A percentile compares a stretch with the other conserved stretches of the same genome.
phyloP scores from a whole-genome alignment of 257 asterid species.

The Solanum sejunctum region DNA sequence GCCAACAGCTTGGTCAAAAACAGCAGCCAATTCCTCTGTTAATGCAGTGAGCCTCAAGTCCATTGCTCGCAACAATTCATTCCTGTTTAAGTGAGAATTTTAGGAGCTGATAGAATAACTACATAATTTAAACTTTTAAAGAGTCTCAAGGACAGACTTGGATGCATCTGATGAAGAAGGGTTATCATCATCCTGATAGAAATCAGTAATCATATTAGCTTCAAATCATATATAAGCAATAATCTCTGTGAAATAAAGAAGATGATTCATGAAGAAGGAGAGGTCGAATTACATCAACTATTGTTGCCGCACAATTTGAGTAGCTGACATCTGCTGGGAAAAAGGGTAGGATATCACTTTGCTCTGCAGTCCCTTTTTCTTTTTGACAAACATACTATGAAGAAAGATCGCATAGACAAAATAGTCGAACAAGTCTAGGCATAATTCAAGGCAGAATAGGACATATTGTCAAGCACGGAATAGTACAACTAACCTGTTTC shows the following conservation, averaged over 20 bases:
- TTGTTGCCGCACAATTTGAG: neutral
- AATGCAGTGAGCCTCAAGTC: conserved; percentile 68
- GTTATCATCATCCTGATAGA: conserved; percentile 40
- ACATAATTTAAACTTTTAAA: neutral
- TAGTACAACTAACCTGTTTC: neutral
- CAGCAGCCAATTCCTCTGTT: conserved; percentile 45
- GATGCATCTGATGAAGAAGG: conserved; percentile 47
- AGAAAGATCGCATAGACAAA: neutral
- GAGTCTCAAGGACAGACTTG: conserved; percentile 42
- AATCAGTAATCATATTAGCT: conserved; percentile 7
- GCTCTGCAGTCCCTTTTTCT: neutral
- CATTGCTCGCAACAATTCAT: conserved; percentile 78
- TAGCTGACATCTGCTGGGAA: neutral
- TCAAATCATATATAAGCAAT: neutral
- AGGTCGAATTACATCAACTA: neutral
- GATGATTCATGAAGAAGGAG: neutral
- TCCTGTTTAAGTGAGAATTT: conserved; percentile 38
- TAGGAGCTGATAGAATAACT: neutral
- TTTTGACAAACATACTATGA: neutral
- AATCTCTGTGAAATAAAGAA: neutral
- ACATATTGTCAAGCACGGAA: neutral
- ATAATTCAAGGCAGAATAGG: neutral
- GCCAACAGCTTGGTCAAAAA: conserved; percentile 56
- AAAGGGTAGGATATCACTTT: neutral
- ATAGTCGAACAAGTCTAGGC: neutral